Percentiles rank a stretch among this genome's conserved stretches.
Conservation (phyloP, 1,139 yeast genomes). For the Diutina scorzettiae region DNA sequence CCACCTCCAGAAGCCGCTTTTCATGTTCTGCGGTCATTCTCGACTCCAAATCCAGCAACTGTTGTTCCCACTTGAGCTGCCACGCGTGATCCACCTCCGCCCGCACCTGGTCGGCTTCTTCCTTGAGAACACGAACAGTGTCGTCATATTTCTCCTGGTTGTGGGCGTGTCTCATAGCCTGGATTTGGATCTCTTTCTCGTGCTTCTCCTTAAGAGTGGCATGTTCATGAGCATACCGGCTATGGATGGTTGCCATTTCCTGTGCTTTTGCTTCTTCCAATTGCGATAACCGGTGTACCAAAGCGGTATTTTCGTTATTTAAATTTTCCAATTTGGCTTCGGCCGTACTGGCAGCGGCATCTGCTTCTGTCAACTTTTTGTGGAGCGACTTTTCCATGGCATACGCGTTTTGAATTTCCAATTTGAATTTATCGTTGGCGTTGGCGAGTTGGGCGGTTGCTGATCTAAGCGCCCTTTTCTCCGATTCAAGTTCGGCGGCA, state of each 20-base stretch:
- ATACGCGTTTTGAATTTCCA: background rate
- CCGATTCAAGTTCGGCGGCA: background rate
- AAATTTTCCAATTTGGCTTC: background rate
- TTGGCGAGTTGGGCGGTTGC: background rate
- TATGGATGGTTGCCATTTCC: background rate
- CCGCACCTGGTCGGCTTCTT: background rate
- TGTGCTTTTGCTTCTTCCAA: background rate
- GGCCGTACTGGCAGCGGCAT: no score
- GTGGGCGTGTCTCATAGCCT: conserved; percentile 1
- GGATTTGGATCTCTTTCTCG: background rate
- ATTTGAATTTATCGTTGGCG: no score
- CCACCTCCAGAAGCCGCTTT: background rate
- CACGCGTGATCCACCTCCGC: background rate
- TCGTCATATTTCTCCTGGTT: background rate
- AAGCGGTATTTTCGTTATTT: background rate
- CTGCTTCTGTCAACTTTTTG: background rate
- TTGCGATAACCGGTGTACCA: background rate
- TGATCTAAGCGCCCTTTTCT: no score
- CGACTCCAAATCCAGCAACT: background rate
- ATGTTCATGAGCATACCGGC: background rate
- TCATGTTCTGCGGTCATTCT: background rate
- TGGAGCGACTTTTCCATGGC: background rate
- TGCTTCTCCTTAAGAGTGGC: background rate
- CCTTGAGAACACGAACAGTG: background rate
- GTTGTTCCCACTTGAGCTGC: background rate